Base-by-base conservation (phyloP, 176 grass and related monocot genomes). In the Oryza australiensis region DNA sequence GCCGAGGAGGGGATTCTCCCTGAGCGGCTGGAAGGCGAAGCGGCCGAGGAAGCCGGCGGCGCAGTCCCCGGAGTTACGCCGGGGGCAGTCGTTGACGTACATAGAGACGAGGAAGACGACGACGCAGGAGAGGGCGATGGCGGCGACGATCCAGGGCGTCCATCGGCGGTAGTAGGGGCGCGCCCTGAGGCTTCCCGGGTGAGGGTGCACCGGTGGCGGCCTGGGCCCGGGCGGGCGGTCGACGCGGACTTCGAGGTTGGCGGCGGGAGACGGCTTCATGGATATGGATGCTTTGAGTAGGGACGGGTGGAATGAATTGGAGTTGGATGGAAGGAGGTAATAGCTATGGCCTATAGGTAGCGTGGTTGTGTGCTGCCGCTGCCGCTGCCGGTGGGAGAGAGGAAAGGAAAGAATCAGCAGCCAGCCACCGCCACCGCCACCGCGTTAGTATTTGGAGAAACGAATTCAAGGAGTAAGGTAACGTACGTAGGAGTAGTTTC, bases 1-100 rank as follows among this genome's bases (percentile, higher is more conserved):
- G 3, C 95, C 95, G 84, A 98, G 84, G 18, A 98, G 92, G 59
- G 95, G 95, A 67, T 98, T 98, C 84, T 93, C 90, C 72, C 64
- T 89, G 83, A 90, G 84, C 29, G 90, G 90, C 79, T 98, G 88
- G 86, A 98, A 98, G 49, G 95, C 78, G 88, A 98, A 93, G 3
- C 90, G 82, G 1, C 95, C 90, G 59, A 97, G 88, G 74, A 87
- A 92, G 10, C 40, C n/a, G 3, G 75, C 92, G 70, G 86, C 20
- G 77, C 95, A 97, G 45, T 73, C 66, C 24, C 45, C 12, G 68
- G 62, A 11, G 40, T 23, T 79, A 77, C 82, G 84, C 12, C 63
- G 41, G 9, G 86, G 95, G 88, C 95, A 98, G 70, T 98, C 59
- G 82, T 98, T 98, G 62, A 98, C 68, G 76, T 76, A 91, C 95